Conservation (phyloP, 495 filamentous ascomycete species). For the Penicillium verhagenii region DNA sequence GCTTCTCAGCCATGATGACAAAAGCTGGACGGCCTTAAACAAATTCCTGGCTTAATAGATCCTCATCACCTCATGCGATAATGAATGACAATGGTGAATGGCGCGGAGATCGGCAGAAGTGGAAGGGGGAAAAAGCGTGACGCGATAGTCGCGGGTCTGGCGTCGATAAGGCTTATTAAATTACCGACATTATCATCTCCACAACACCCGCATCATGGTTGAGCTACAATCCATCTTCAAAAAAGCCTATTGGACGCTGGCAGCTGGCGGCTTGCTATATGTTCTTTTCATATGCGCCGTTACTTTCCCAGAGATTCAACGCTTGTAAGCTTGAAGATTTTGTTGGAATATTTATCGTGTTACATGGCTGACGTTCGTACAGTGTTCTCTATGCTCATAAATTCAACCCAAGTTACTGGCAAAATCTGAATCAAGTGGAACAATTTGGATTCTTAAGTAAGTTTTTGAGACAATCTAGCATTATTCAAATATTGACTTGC, state of each 20-base stretch:
- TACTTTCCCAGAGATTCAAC: conserved; percentile 50
- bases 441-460: conserved; percentile 79
- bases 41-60: not conserved
- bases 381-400: conserved; percentile 79
- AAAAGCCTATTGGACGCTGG: conserved; percentile 58
- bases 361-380: conserved; percentile 10
- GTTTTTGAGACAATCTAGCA: conserved; percentile 13
- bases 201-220: conserved; percentile 25
- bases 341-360: not conserved
- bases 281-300: conserved; percentile 46
- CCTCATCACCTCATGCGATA: conserved; percentile 5
- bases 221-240: conserved; percentile 49
- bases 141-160: conserved; percentile 16
- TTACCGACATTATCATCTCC: not conserved
- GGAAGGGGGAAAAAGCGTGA: conserved; percentile 26
- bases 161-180: conserved; percentile 1
- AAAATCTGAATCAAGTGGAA: conserved; percentile 69
- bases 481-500: conserved; percentile 8
- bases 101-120: conserved; percentile 4
- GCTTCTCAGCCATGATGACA: conserved; percentile 45
- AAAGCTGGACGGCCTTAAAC: conserved; percentile 1
- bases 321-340: conserved; percentile 44
- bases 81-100: not conserved
- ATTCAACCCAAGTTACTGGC: conserved; percentile 64
- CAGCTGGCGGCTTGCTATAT: conserved; percentile 50